These are phyloP conservation scores for Thelephora terrestris DNA, from an alignment of 1,284 basidiomycete species.

Conservation along the genomic window DNA sequence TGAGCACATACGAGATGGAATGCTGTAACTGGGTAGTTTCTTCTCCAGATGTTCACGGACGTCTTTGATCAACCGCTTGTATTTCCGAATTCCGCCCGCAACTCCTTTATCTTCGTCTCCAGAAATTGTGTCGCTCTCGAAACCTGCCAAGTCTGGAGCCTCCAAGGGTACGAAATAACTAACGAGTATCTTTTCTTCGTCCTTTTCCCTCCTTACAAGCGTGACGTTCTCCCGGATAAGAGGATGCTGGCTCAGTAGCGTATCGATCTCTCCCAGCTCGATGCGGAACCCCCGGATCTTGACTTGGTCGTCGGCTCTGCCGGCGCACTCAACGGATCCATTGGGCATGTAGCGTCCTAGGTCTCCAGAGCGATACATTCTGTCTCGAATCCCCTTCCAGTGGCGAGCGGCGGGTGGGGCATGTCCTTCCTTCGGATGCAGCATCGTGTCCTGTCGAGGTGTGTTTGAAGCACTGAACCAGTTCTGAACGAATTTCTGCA, in stretches of 20 bases:
- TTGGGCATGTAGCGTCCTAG: conserved; percentile 91
- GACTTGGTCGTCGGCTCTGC: conserved; percentile 97
- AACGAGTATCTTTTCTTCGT: conserved; percentile 98
- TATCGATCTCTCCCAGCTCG: conserved; percentile 98
- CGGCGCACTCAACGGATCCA: conserved; percentile 94
- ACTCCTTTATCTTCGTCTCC: conserved; percentile 44
- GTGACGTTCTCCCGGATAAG: conserved; percentile 96
- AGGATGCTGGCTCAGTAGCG: conserved; percentile 89
- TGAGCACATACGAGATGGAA: conserved; percentile 63
- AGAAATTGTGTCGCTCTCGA: conserved; percentile 55
- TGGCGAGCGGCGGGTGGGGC: conserved; percentile 64
- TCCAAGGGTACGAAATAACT: conserved; percentile 96
- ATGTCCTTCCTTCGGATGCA: conserved; percentile 42
- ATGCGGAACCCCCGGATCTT: conserved; percentile 99
- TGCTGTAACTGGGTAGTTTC: conserved; percentile 90
- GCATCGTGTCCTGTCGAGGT: conserved; percentile 61
- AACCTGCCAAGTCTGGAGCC: conserved; percentile 59
- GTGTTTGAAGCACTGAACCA: conserved; percentile 67
- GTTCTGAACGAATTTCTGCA: conserved; percentile 87
- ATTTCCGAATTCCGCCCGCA: conserved; percentile 68
- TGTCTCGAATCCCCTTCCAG: conserved; percentile 97
- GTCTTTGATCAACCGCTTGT: conserved; percentile 85
- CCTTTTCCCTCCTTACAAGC: conserved; percentile 93
- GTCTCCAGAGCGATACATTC: conserved; percentile 98
- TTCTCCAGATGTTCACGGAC: conserved; percentile 95